Conservation (phyloP, 73 alveolate genomes). For the Blepharisma japonicum region DNA sequence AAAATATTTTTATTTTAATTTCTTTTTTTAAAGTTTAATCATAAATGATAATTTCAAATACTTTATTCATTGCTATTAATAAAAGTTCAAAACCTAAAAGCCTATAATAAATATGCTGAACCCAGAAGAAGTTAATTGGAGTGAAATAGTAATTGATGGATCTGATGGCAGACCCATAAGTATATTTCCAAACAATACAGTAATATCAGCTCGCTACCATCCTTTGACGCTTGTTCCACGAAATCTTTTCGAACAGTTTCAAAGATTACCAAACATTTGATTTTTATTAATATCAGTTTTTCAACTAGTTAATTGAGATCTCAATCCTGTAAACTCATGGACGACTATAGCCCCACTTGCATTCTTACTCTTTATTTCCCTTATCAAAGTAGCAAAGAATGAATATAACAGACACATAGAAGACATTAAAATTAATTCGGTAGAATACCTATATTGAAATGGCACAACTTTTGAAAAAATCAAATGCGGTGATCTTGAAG, state of each 20-base stretch:
- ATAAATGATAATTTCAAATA: no score
- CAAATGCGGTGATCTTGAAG: neutral
- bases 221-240: conserved; percentile 46
- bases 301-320: conserved; percentile 54
- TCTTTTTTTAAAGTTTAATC: no score
- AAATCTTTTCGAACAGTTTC: conserved; percentile 75
- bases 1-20: no score
- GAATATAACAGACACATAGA: conserved; percentile 39
- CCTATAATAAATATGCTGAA: no score
- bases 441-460: neutral
- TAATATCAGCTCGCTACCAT: neutral
- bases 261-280: conserved; percentile 70
- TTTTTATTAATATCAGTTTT: conserved; percentile 73
- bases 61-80: no score
- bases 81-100: no score
- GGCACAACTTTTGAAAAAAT: conserved; percentile 7
- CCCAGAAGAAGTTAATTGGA: neutral
- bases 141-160: conserved; percentile 14
- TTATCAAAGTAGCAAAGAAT: conserved; percentile 83
- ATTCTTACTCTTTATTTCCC: conserved; percentile 67
- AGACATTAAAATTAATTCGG: neutral
- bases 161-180: neutral
- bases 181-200: conserved; percentile 9
- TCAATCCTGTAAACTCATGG: conserved; percentile 45
- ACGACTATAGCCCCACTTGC: conserved; percentile 80